A percentile compares a stretch with the other conserved stretches of the same genome.
Conservation (phyloP, 768 basidiomycete genomes). For the Termitomyces sp. region DNA sequence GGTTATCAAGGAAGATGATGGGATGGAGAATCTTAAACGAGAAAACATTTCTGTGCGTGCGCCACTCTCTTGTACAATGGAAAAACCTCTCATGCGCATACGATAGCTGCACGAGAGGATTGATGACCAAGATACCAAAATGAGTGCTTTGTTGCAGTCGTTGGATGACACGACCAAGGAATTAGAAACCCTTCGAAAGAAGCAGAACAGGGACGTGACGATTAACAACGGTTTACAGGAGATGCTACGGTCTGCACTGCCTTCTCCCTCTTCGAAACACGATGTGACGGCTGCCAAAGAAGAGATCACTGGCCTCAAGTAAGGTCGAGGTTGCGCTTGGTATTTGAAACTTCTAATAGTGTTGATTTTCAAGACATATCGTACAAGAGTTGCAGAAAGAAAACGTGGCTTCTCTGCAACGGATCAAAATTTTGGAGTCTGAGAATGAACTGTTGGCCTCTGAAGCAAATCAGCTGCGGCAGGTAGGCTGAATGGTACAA, state of each 20-base stretch:
- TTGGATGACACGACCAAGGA: slow-evolving; percentile 36
- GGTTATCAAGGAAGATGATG: slow-evolving; percentile 4
- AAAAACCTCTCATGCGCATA: background rate
- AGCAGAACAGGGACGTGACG: slow-evolving; percentile 49
- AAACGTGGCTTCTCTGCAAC: slow-evolving; percentile 53
- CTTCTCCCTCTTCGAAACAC: slow-evolving; percentile 40
- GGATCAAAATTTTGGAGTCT: slow-evolving; percentile 65
- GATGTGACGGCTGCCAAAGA: slow-evolving; percentile 47
- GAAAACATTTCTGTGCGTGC: slow-evolving; percentile 18
- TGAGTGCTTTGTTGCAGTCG: slow-evolving; percentile 22
- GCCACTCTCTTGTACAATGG: background rate
- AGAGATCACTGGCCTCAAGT: slow-evolving; percentile 85
- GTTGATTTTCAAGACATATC: slow-evolving; percentile 52
- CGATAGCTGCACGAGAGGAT: slow-evolving; percentile 23
- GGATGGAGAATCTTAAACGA: slow-evolving; percentile 7
- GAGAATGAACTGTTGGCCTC: slow-evolving; percentile 68
- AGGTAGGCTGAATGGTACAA: slow-evolving; percentile 33
- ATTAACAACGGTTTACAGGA: slow-evolving; percentile 35
- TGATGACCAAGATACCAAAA: slow-evolving; percentile 20
- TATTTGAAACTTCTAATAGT: background rate
- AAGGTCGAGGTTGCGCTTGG: slow-evolving; percentile 10
- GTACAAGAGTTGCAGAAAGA: slow-evolving; percentile 87
- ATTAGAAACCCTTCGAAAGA: slow-evolving; percentile 54
- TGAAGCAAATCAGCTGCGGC: slow-evolving; percentile 67
- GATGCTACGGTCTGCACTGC: slow-evolving; percentile 10